phyloP scores from a whole-genome alignment of 257 asterid genomes.

The Thymus quinquecostatus region DNA sequence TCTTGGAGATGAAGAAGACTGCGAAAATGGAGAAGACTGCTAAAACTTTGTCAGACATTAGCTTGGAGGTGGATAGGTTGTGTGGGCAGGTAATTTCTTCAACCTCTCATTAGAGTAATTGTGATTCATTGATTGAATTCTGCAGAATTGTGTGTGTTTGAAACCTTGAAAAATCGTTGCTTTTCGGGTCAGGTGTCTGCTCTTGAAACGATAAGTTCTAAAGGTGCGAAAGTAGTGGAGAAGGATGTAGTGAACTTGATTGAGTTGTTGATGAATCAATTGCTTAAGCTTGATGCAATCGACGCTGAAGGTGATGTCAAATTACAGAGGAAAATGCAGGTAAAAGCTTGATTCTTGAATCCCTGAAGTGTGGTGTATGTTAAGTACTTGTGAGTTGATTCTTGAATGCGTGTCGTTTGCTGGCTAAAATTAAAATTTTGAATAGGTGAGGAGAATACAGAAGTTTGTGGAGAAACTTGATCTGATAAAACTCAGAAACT shows the following conservation, averaged over 20 bases:
- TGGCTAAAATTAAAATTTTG: neutral
- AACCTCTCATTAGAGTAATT: neutral
- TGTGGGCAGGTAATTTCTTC: slow-evolving; percentile 58
- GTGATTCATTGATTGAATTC: neutral
- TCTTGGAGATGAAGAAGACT: slow-evolving; percentile 64
- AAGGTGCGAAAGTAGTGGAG: slow-evolving; percentile 77
- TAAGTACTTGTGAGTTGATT: neutral
- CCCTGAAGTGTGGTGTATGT: neutral
- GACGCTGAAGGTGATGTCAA: slow-evolving; percentile 72
- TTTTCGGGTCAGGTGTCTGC: slow-evolving; percentile 60
- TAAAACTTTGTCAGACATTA: slow-evolving; percentile 64
- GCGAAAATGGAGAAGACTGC: slow-evolving; percentile 74
- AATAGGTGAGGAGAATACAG: slow-evolving; percentile 73
- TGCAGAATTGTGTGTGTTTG: neutral
- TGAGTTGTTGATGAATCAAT: slow-evolving; percentile 80
- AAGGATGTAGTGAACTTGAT: slow-evolving; percentile 59
- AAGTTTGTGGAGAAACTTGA: slow-evolving; percentile 81
- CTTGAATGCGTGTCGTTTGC: neutral
- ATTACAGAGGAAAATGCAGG: slow-evolving; percentile 88
- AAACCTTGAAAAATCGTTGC: too few relatives aligned
- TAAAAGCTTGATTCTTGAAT: slow-evolving; percentile 22
- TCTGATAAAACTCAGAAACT: slow-evolving; percentile 66
- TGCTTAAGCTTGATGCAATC: slow-evolving; percentile 72
- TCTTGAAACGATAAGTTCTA: slow-evolving; percentile 62
- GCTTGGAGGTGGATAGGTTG: slow-evolving; percentile 75